Evolutionary conservation across 768 basidiomycete species (phyloP).

Genomic region (Pulveroboletus ravenelii): DNA sequence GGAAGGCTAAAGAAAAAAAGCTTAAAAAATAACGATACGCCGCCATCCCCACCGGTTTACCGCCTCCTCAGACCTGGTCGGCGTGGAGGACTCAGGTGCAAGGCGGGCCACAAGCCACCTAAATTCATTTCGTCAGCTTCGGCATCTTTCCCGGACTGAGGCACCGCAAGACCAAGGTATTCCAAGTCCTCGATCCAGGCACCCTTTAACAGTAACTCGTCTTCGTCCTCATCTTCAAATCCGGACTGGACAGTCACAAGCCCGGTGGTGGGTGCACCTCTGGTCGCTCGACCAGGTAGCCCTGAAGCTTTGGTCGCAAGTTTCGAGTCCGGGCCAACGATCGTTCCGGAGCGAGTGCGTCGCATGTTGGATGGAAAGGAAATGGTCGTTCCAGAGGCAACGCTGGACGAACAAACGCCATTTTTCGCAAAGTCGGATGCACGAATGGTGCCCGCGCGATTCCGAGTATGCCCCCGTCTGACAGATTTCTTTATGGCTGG

Average conservation of each 20-base stretch:
- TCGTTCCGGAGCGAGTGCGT: slow-evolving; percentile 48
- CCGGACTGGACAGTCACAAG: slow-evolving; percentile 1
- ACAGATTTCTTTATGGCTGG: slow-evolving; percentile 10
- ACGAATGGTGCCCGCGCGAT: slow-evolving; percentile 48
- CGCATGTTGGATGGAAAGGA: slow-evolving; percentile 21
- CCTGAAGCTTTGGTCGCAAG: too few species aligned
- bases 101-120: slow-evolving; percentile 7
- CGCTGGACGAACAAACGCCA: slow-evolving; percentile 2
- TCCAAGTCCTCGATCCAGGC: slow-evolving; percentile 21
- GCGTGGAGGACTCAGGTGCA: slow-evolving; percentile 6
- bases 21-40: background rate
- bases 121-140: slow-evolving; percentile 31
- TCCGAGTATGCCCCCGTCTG: slow-evolving; percentile 18
- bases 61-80: slow-evolving; percentile 8
- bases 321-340: slow-evolving; percentile 32
- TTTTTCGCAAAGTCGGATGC: slow-evolving; percentile 40
- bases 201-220: slow-evolving; percentile 20
- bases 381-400: background rate
- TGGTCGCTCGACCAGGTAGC: too few species aligned
- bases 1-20: background rate
- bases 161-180: slow-evolving; percentile 18
- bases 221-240: slow-evolving; percentile 16
- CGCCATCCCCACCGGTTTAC: background rate
- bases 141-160: background rate
- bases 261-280: background rate